phyloP scores from a whole-genome alignment of 2,329 filamentous ascomycete species.

The Bretziella fagacearum region DNA sequence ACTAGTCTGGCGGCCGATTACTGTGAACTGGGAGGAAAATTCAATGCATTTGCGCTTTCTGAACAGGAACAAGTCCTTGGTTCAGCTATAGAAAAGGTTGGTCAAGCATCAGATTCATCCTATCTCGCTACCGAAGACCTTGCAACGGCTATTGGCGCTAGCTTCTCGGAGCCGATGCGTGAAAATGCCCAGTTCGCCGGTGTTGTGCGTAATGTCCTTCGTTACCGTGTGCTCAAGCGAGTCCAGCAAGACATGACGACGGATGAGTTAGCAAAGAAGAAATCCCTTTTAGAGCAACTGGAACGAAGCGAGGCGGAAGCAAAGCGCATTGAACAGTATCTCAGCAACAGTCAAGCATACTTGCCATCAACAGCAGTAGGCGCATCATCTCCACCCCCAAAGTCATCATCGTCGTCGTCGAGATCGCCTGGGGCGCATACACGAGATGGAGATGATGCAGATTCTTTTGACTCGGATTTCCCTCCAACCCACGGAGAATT shows the following conservation, averaged over 20 bases:
- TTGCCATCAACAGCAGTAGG: conserved; percentile 2
- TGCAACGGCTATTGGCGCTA: conserved; percentile 71
- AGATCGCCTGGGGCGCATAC: conserved; percentile 33
- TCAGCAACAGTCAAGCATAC: conserved; percentile 48
- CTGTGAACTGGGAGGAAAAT: conserved; percentile 84
- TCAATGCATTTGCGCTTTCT: conserved; percentile 90
- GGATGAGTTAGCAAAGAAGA: conserved; percentile 83
- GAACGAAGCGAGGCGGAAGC: conserved; percentile 89
- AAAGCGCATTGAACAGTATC: conserved; percentile 81
- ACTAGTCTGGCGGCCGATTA: conserved; percentile 72
- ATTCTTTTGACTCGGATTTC: conserved; percentile 91
- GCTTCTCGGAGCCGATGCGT: conserved; percentile 92
- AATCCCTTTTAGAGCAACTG: conserved; percentile 63
- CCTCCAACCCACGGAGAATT: conserved; percentile 70
- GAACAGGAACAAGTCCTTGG: conserved; percentile 80
- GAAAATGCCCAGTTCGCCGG: conserved; percentile 96
- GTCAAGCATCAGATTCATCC: conserved; percentile 86
- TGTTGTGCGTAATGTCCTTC: conserved; percentile 73
- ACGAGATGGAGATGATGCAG: conserved; percentile 52
- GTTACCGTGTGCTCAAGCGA: conserved; percentile 80
- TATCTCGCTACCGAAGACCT: conserved; percentile 93
- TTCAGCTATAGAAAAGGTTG: conserved; percentile 81
- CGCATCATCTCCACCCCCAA: not conserved
- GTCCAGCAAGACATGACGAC: conserved; percentile 96
- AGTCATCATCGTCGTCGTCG: conserved; percentile 24